Conservation (phyloP, 306 rosid genomes). For the Clitoria ternatea region DNA sequence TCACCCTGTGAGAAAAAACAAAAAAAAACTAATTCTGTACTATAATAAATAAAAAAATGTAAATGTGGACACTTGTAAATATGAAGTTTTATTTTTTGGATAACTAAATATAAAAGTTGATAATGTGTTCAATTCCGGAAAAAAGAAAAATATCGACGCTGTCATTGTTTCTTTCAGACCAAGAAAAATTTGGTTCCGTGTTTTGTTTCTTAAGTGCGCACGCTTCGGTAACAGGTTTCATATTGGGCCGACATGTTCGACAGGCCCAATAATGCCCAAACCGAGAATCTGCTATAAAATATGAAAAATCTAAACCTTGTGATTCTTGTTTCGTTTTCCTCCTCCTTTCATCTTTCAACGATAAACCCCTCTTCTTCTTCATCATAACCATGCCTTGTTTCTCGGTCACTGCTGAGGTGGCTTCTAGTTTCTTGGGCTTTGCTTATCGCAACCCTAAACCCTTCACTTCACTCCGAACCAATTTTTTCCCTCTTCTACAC, state of each 20-base stretch:
- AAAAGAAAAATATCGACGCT: too few species aligned
- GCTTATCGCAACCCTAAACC: conserved; percentile 39
- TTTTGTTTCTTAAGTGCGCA: too few species aligned
- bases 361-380: background rate
- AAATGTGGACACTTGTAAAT: too few species aligned
- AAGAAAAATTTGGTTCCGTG: too few species aligned
- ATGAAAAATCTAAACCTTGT: background rate
- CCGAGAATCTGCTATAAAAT: background rate
- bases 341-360: background rate
- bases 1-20: too few species aligned
- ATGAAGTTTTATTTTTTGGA: too few species aligned
- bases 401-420: conserved; percentile 38
- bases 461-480: conserved; percentile 33
- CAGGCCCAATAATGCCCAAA: background rate
- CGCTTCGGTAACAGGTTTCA: too few species aligned
- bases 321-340: background rate
- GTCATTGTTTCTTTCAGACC: too few species aligned
- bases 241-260: background rate
- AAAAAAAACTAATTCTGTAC: too few species aligned
- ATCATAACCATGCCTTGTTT: conserved; percentile 43
- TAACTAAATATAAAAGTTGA: too few species aligned
- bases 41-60: too few species aligned
- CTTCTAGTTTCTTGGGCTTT: conserved; percentile 43
- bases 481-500: conserved; percentile 31
- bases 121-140: too few species aligned